A percentile compares a stretch with the other conserved stretches of the same genome.
Conservation (phyloP, 345 rosid genomes). For the Melaleuca quinquenervia region DNA sequence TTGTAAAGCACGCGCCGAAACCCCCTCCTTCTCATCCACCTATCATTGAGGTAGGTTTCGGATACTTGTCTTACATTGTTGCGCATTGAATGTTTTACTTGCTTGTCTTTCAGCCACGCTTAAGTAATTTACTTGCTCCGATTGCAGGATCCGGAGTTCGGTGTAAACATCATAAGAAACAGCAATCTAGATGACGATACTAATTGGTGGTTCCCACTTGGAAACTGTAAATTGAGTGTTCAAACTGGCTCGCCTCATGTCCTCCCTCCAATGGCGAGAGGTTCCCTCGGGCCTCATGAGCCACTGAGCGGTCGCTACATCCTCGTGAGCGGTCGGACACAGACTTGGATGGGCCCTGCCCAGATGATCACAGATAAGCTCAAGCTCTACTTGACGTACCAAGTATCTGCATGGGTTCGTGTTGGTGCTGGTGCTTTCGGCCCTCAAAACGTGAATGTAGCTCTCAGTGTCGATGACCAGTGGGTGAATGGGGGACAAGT, state of each 20-base stretch:
- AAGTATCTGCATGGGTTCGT: conserved; percentile 89
- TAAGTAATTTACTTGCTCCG: not conserved
- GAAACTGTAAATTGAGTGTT: conserved; percentile 56
- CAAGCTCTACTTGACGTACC: conserved; percentile 72
- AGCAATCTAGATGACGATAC: conserved; percentile 50
- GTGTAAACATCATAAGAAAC: conserved; percentile 64
- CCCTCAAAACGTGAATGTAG: conserved; percentile 79
- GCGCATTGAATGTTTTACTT: not conserved
- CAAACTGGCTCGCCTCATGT: conserved; percentile 71
- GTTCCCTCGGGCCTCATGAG: conserved; percentile 52
- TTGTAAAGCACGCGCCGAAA: conserved; percentile 65
- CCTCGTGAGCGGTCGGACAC: conserved; percentile 62
- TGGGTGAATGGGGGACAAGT: conserved; percentile 96
- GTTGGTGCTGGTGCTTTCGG: conserved; percentile 38
- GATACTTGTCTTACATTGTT: not conserved
- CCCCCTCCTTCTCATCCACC: conserved; percentile 53
- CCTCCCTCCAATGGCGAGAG: conserved; percentile 78
- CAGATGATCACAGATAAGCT: conserved; percentile 77
- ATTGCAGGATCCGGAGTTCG: conserved; percentile 58
- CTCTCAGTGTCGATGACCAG: conserved; percentile 72
- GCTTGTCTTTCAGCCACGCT: not conserved
- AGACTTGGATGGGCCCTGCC: conserved; percentile 98
- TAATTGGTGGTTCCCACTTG: conserved; percentile 90
- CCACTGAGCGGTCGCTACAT: conserved; percentile 74
- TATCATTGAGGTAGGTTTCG: conserved; percentile 42